Evolutionary conservation across 164 flowering plant species (phyloP).

Genomic region (Umbellularia californica): DNA sequence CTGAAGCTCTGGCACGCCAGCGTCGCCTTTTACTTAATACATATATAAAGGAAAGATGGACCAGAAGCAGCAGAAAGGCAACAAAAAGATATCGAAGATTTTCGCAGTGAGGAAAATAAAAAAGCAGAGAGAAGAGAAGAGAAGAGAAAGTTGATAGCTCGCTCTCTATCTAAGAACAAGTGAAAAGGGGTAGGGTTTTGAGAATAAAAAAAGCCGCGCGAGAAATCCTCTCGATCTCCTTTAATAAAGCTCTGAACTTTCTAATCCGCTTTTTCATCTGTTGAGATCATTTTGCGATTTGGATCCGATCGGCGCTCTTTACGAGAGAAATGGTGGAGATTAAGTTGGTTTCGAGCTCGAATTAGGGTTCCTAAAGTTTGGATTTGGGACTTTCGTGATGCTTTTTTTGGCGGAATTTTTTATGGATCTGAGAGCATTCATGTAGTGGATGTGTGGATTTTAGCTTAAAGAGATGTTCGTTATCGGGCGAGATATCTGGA

Average conservation of each 20-base stretch:
- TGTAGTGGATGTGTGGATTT: constrained; percentile 7
- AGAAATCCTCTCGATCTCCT: constrained; percentile 6
- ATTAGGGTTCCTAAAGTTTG: constrained; percentile 15
- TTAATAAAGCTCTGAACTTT: background rate
- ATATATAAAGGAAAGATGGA: constrained; percentile 8
- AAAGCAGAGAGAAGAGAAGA: background rate
- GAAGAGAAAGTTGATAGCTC: background rate
- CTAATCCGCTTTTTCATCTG: constrained; percentile 3
- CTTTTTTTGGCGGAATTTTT: constrained; percentile 5
- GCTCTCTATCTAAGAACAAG: no score
- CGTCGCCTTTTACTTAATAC: constrained; percentile 5
- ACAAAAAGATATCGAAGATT: constrained; percentile 18
- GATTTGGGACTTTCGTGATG: constrained; percentile 8
- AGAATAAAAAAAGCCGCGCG: background rate
- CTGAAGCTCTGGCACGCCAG: constrained; percentile 20
- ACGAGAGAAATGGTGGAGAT: constrained; percentile 18
- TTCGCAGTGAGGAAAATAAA: background rate
- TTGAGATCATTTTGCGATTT: constrained; percentile 4
- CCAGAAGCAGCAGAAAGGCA: constrained; percentile 12
- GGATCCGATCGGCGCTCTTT: constrained; percentile 1
- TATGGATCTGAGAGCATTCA: constrained; percentile 2
- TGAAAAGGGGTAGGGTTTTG: no score
- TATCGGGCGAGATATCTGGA: constrained; percentile 8
- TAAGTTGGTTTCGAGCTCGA: constrained; percentile 1
- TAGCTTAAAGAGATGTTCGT: constrained; percentile 12